A percentile compares a stretch with the other conserved stretches of the same genome.
Evolutionary conservation across 1,284 basidiomycete genomes (phyloP).

Genomic region (Fomitopsis palustris): DNA sequence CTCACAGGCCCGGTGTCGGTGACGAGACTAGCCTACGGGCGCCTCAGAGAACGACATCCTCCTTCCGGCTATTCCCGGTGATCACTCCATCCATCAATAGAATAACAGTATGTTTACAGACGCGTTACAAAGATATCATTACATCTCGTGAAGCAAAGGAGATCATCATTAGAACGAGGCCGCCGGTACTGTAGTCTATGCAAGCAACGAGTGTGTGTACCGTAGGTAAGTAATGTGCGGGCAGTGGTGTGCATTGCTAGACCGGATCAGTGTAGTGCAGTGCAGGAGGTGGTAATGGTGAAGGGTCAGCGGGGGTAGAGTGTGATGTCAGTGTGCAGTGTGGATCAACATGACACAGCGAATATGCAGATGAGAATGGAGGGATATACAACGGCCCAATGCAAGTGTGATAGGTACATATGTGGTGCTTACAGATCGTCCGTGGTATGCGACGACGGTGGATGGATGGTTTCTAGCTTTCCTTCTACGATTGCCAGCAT

Average conservation of each 20-base stretch:
- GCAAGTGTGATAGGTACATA: not conserved
- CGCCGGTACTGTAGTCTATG: not conserved
- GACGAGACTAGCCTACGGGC: not conserved
- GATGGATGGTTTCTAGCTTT: not conserved
- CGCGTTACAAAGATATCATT: not conserved
- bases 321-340: not conserved
- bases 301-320: not conserved
- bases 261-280: not conserved
- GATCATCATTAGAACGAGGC: conserved; percentile 1
- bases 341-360: conserved; percentile 1
- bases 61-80: not conserved
- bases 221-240: not conserved
- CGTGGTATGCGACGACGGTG: not conserved
- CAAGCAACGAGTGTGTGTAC: conserved; percentile 4
- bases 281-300: not conserved
- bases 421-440: conserved; percentile 3
- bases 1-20: not conserved
- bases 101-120: not conserved
- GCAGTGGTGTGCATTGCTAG: not conserved
- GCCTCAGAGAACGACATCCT: not conserved
- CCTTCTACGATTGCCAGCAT: not conserved
- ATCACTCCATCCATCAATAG: not conserved
- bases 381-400: not conserved
- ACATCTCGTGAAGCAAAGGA: not conserved
- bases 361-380: not conserved